phyloP scores from a whole-genome alignment of 805 yeast genomes.

The Wickerhamomyces silvicola region DNA sequence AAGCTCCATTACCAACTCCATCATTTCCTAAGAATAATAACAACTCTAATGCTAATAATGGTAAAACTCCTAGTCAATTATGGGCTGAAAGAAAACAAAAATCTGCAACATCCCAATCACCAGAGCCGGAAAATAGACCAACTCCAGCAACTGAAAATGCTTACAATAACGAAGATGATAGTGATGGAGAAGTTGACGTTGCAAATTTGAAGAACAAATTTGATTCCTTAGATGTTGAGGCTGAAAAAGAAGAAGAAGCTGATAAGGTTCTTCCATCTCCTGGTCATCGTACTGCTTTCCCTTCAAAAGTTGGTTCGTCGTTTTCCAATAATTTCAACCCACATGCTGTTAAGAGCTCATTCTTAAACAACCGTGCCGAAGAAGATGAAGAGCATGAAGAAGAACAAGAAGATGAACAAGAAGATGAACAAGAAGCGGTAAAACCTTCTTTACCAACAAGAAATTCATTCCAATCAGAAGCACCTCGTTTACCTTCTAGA shows the following conservation, averaged over 20 bases:
- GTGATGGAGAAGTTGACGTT: constrained; percentile 22
- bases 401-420: constrained; percentile 14
- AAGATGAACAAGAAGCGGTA: constrained; percentile 7
- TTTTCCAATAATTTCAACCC: no score
- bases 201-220: constrained; percentile 32
- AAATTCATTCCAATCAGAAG: no score
- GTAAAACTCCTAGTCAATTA: constrained; percentile 89
- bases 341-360: no score
- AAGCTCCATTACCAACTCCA: constrained; percentile 19
- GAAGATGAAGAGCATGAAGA: constrained; percentile 10
- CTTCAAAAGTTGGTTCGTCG: no score
- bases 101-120: constrained; percentile 10
- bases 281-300: constrained; percentile 14
- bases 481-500: not conserved
- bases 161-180: constrained; percentile 21
- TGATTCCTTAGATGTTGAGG: constrained; percentile 23
- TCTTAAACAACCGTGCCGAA: no score
- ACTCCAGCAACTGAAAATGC: constrained; percentile 24
- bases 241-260: constrained; percentile 21
- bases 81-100: constrained; percentile 86
- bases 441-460: no score
- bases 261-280: constrained; percentile 12
- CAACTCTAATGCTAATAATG: constrained; percentile 58
- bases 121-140: no score
- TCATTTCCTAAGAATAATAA: constrained; percentile 21